These are phyloP conservation scores for Silene vulgaris DNA, from an alignment of 179 eudicot genomes.

Conservation along the genomic window DNA sequence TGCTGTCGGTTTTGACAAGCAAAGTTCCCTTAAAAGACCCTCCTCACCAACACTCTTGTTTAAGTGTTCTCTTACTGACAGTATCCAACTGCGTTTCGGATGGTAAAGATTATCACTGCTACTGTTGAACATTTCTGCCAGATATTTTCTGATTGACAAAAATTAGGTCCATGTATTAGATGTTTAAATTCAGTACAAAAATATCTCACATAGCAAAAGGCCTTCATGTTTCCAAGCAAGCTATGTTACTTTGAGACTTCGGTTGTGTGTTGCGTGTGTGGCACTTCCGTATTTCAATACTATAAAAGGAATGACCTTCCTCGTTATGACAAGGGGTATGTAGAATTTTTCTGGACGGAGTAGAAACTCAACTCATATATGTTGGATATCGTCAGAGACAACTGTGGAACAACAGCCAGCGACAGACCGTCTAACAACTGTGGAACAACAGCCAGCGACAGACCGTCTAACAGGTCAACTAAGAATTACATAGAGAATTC, in stretches of 20 bases:
- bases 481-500: no score
- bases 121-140: slow-evolving; percentile 53
- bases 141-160: slow-evolving; percentile 53
- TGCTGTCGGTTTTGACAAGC: slow-evolving; percentile 44
- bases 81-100: slow-evolving; percentile 73
- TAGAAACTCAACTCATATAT: background rate
- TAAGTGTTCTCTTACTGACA: slow-evolving; percentile 70
- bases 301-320: background rate
- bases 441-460: no score
- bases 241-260: no score
- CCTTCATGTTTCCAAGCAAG: background rate
- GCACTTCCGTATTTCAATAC: no score
- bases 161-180: slow-evolving; percentile 10
- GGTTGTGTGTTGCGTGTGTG: no score
- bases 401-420: background rate
- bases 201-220: background rate
- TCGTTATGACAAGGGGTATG: background rate
- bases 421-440: no score
- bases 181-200: background rate
- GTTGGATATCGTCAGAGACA: background rate
- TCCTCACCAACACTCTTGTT: slow-evolving; percentile 67
- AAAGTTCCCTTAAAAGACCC: slow-evolving; percentile 53
- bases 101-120: slow-evolving; percentile 57
- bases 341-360: background rate
- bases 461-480: no score